Conservation (phyloP, 257 asterid genomes). For the Nicotiana attenuata region DNA sequence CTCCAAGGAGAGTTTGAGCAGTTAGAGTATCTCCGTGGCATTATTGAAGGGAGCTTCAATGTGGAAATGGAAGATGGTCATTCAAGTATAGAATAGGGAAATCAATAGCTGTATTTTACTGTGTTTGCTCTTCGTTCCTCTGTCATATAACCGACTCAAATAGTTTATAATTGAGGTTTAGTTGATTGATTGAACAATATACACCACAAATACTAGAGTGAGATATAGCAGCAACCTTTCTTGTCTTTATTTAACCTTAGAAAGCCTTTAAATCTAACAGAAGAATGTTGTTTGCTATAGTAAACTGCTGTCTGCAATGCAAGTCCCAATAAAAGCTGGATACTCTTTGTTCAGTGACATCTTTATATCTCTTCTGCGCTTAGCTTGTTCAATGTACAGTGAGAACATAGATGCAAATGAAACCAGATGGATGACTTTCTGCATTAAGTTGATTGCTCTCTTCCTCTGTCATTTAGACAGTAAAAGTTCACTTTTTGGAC, state of each 20-base stretch:
- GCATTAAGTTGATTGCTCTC: not conserved
- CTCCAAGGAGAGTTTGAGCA: slow-evolving; percentile 79
- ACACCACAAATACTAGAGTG: not conserved
- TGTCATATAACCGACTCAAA: not conserved
- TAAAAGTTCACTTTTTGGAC: not conserved
- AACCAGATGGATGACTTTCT: not conserved
- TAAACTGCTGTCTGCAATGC: not conserved
- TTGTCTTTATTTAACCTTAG: not conserved
- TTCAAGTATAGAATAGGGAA: not conserved
- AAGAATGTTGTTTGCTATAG: not conserved
- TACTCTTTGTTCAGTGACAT: no score
- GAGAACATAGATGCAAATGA: not conserved
- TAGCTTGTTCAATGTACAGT: not conserved
- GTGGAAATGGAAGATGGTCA: not conserved
- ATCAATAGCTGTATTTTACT: not conserved
- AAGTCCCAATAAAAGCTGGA: not conserved
- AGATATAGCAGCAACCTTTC: not conserved
- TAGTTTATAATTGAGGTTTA: no score
- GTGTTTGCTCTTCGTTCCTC: not conserved
- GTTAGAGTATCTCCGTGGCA: slow-evolving; percentile 64
- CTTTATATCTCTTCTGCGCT: no score
- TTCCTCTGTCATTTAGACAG: not conserved
- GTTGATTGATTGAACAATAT: not conserved
- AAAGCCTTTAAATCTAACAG: not conserved
- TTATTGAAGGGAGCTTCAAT: slow-evolving; percentile 26